Conservation (phyloP, 1,284 basidiomycete genomes). For the Papiliotrema terrestris region DNA sequence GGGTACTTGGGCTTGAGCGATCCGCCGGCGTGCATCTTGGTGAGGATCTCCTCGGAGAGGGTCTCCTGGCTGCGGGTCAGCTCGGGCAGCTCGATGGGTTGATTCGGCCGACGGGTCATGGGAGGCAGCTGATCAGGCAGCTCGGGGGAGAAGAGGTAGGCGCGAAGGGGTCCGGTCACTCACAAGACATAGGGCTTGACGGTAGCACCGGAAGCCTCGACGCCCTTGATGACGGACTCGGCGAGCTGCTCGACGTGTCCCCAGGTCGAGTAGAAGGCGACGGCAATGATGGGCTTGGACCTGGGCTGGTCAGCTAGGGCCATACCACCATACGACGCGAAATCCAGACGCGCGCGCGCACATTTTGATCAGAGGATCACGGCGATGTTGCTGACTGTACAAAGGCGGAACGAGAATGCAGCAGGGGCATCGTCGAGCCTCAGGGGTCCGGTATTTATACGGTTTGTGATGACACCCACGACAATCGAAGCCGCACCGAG, state of each 20-base stretch:
- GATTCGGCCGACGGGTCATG: too few species aligned
- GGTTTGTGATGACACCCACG: background rate
- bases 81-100: background rate
- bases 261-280: slow-evolving; percentile 78
- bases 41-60: slow-evolving; percentile 69
- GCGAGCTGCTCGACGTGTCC: slow-evolving; percentile 78
- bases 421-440: too few species aligned
- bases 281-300: slow-evolving; percentile 62
- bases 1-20: slow-evolving; percentile 61
- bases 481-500: too few species aligned
- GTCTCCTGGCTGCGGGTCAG: slow-evolving; percentile 71
- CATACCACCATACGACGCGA: background rate
- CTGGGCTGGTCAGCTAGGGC: background rate
- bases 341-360: background rate
- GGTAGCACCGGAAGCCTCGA: slow-evolving; percentile 66
- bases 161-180: background rate
- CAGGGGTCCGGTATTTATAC: background rate
- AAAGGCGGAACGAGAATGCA: background rate
- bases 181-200: slow-evolving; percentile 66
- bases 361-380: background rate
- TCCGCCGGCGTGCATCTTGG: slow-evolving; percentile 65
- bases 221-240: slow-evolving; percentile 69
- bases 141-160: too few species aligned
- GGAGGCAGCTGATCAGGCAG: too few species aligned
- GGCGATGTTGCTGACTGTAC: background rate